A percentile compares a stretch with the other conserved stretches of the same genome.
These are phyloP conservation scores for Colletotrichum limetticola DNA, from an alignment of 2,329 filamentous ascomycete genomes.

Conservation along the genomic window DNA sequence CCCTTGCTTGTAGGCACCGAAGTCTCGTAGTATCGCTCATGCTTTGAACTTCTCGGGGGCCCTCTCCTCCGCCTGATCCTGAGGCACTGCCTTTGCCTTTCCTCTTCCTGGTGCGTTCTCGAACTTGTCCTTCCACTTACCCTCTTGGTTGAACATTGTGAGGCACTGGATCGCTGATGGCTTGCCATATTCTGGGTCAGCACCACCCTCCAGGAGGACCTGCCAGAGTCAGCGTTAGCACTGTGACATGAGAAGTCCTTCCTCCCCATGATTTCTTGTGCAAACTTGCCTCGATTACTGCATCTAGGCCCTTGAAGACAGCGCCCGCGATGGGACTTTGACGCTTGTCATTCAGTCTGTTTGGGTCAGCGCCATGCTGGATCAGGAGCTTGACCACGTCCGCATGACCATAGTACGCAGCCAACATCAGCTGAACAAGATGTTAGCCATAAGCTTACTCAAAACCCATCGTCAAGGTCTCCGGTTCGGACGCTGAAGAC, in stretches of 20 bases:
- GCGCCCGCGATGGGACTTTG: slow-evolving; percentile 78
- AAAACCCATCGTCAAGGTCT: neutral
- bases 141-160: slow-evolving; percentile 62
- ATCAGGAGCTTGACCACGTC: slow-evolving; percentile 70
- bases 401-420: slow-evolving; percentile 75
- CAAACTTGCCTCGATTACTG: slow-evolving; percentile 65
- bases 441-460: neutral
- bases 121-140: slow-evolving; percentile 61
- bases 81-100: slow-evolving; percentile 44
- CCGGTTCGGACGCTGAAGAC: neutral
- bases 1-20: neutral
- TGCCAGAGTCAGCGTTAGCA: slow-evolving; percentile 36
- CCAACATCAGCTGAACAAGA: slow-evolving; percentile 71
- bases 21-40: neutral
- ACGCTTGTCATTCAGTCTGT: slow-evolving; percentile 73
- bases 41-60: slow-evolving; percentile 29
- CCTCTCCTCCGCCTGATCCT: slow-evolving; percentile 18
- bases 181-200: slow-evolving; percentile 63
- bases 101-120: slow-evolving; percentile 59
- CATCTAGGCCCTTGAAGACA: slow-evolving; percentile 76
- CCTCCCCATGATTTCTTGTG: no score
- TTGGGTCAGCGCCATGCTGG: slow-evolving; percentile 72
- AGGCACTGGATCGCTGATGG: slow-evolving; percentile 62
- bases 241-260: no score
- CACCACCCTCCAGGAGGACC: slow-evolving; percentile 61